A percentile compares a stretch with the other conserved stretches of the same genome.
These are phyloP conservation scores for Salinomyces thailandicus DNA, from an alignment of 2,329 filamentous ascomycete species.

Conservation along the genomic window DNA sequence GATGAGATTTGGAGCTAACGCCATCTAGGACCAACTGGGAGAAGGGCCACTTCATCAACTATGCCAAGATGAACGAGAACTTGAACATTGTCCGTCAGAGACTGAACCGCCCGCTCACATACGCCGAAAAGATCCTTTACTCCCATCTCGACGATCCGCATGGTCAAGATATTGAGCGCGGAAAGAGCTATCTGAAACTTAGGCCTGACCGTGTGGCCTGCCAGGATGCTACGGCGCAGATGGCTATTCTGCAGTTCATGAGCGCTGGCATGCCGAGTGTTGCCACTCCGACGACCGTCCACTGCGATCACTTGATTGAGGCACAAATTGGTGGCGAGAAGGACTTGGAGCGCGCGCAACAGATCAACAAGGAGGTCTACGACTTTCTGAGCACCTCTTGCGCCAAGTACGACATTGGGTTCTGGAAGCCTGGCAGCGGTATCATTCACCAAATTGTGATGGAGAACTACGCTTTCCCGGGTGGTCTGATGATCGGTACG, in stretches of 20 bases:
- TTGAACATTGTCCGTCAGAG: conserved; percentile 78
- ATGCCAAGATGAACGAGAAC: conserved; percentile 98
- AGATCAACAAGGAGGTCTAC: conserved; percentile 99
- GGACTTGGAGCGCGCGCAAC: conserved; percentile 82
- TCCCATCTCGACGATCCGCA: conserved; percentile 97
- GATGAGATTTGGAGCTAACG: no score
- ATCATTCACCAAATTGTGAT: conserved; percentile 99
- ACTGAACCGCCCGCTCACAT: conserved; percentile 87
- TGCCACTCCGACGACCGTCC: conserved; percentile 87
- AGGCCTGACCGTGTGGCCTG: conserved; percentile 96
- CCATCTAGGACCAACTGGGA: no score
- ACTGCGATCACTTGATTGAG: conserved; percentile 99
- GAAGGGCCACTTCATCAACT: conserved; percentile 99
- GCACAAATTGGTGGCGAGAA: conserved; percentile 86
- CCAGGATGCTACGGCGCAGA: conserved; percentile 98
- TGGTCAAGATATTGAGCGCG: conserved; percentile 90
- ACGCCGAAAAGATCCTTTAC: conserved; percentile 97
- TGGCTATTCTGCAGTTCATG: conserved; percentile 99
- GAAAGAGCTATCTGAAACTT: conserved; percentile 89
- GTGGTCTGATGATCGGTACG: conserved; percentile 93
- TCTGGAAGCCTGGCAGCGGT: conserved; percentile 97
- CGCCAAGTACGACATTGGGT: conserved; percentile 99
- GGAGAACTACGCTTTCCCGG: conserved; percentile 98
- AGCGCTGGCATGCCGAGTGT: conserved; percentile 93
- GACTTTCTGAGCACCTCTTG: conserved; percentile 90